Percentiles rank a stretch among this genome's conserved stretches.
phyloP scores from a whole-genome alignment of 495 filamentous ascomycete genomes.

The Penicillium diatomitis region DNA sequence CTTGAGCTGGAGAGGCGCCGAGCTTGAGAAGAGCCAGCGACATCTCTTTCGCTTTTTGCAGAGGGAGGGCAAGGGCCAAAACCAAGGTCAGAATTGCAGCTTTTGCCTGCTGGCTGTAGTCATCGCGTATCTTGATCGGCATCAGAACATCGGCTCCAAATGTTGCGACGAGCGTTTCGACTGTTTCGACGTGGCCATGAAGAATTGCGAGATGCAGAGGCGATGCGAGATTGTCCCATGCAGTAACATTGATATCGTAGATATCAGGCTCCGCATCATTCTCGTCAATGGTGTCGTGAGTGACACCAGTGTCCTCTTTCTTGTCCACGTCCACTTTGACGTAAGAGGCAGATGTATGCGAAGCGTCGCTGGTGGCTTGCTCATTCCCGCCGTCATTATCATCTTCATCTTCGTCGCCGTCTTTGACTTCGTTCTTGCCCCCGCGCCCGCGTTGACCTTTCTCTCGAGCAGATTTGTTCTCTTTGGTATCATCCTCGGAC shows the following conservation, averaged over 20 bases:
- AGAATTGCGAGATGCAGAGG: constrained; percentile 71
- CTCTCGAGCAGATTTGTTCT: not conserved
- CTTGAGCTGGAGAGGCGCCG: constrained; percentile 65
- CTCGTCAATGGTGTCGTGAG: constrained; percentile 35
- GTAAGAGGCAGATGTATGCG: constrained; percentile 49
- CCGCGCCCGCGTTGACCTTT: constrained; percentile 4
- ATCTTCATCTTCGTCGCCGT: constrained; percentile 28
- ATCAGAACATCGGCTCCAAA: constrained; percentile 67
- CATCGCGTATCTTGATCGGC: constrained; percentile 53
- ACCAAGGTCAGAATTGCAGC: constrained; percentile 56
- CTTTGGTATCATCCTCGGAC: constrained; percentile 2
- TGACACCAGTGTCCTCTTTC: constrained; percentile 17
- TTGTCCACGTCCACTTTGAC: constrained; percentile 49
- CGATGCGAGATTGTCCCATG: constrained; percentile 66
- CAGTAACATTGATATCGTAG: constrained; percentile 62
- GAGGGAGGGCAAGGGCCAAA: constrained; percentile 45
- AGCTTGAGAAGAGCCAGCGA: constrained; percentile 52
- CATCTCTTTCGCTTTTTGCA: constrained; percentile 52
- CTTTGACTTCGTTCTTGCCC: not conserved
- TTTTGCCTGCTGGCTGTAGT: constrained; percentile 32
- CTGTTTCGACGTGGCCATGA: constrained; percentile 54
- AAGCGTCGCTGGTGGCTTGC: constrained; percentile 30
- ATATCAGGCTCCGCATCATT: constrained; percentile 62
- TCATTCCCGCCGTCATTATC: constrained; percentile 35
- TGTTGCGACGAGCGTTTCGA: constrained; percentile 58